A percentile compares a stretch with the other conserved stretches of the same genome.
Conservation (phyloP, 805 yeast genomes). For the Maudiozyma turicensis region DNA sequence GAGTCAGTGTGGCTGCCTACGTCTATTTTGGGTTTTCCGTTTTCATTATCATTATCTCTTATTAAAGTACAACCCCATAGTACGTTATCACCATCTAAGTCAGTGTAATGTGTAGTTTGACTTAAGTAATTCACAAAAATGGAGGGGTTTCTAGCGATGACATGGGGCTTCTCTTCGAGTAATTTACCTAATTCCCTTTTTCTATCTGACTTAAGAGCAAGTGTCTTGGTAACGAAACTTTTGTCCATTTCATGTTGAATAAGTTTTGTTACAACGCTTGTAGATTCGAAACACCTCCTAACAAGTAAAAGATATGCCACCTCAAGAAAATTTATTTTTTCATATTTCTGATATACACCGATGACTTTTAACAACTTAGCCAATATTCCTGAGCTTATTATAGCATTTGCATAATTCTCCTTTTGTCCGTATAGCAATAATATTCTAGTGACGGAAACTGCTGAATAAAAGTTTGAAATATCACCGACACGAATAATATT, state of each 20-base stretch:
- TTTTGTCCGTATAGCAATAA: slow-evolving; percentile 44
- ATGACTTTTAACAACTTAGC: slow-evolving; percentile 38
- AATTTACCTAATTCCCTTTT: slow-evolving; percentile 38
- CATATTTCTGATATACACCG: slow-evolving; percentile 29
- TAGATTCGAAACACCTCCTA: slow-evolving; percentile 63
- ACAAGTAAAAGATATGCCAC: slow-evolving; percentile 43
- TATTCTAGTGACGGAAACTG: slow-evolving; percentile 45
- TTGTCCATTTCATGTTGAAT: slow-evolving; percentile 44
- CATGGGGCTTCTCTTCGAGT: slow-evolving; percentile 41
- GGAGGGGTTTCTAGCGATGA: slow-evolving; percentile 39
- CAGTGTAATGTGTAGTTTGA: slow-evolving; percentile 34
- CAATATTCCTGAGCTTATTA: slow-evolving; percentile 41
- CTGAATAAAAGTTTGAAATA: slow-evolving; percentile 37
- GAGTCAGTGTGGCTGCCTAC: slow-evolving; percentile 9
- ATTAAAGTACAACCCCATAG: slow-evolving; percentile 20
- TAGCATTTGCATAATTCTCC: slow-evolving; percentile 30
- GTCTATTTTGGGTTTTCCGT: neutral
- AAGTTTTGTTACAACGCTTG: slow-evolving; percentile 37
- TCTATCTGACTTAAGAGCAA: slow-evolving; percentile 24
- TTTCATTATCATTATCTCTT: slow-evolving; percentile 9
- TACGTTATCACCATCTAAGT: slow-evolving; percentile 34
- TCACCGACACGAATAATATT: slow-evolving; percentile 34
- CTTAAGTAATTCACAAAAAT: slow-evolving; percentile 38
- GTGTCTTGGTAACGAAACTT: slow-evolving; percentile 31
- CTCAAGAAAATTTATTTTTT: slow-evolving; percentile 35